These are phyloP conservation scores for Fraxinus latifolia DNA, from an alignment of 305 asterid species.

Conservation along the genomic window DNA sequence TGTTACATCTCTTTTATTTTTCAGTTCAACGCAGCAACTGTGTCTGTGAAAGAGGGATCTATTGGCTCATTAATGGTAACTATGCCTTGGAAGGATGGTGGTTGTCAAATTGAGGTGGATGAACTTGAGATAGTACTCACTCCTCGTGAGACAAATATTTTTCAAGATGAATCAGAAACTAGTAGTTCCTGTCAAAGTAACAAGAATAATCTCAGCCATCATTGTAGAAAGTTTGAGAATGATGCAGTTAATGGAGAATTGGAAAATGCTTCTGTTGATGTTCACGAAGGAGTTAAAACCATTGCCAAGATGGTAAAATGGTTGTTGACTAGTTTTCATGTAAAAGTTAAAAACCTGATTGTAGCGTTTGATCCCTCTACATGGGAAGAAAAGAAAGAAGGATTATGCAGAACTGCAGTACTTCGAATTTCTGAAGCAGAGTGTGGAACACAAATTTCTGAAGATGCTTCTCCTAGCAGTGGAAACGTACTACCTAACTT, in stretches of 20 bases:
- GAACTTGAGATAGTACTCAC: conserved; percentile 86
- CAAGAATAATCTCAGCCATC: conserved; percentile 30
- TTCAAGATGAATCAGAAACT: conserved; percentile 41
- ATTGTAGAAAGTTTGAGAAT: conserved; percentile 38
- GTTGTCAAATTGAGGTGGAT: conserved; percentile 76
- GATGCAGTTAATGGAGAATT: conserved; percentile 34
- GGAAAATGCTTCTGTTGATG: conserved; percentile 55
- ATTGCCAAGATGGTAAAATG: conserved; percentile 94
- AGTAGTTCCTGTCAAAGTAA: conserved; percentile 32
- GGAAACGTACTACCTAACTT: conserved; percentile 41
- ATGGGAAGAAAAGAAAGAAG: conserved; percentile 43
- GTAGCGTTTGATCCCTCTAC: conserved; percentile 82
- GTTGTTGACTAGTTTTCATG: conserved; percentile 86
- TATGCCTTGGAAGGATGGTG: conserved; percentile 94
- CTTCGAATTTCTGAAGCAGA: conserved; percentile 79
- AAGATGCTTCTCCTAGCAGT: conserved; percentile 51
- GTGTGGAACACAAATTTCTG: conserved; percentile 81
- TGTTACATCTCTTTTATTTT: conserved; percentile 28
- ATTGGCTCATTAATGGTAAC: conserved; percentile 73
- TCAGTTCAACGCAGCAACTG: conserved; percentile 68
- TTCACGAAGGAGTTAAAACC: conserved; percentile 98
- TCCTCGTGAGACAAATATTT: conserved; percentile 46
- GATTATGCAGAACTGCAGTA: conserved; percentile 65
- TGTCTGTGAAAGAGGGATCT: conserved; percentile 84
- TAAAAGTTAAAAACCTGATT: conserved; percentile 66